Conservation (phyloP, 176 grass and related monocot species). For the Melocanna baccifera region DNA sequence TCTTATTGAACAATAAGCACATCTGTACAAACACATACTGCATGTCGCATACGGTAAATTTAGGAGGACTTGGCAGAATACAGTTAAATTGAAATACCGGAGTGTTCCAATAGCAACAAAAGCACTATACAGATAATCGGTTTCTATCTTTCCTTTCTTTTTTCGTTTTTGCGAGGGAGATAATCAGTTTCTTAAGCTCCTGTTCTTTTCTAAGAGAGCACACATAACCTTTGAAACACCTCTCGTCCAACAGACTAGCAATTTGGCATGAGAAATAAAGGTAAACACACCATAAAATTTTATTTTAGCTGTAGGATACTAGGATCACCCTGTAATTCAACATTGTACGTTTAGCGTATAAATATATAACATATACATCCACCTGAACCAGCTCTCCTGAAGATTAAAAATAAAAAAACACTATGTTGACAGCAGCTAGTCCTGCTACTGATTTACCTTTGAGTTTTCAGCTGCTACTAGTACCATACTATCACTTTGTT, state of each 20-base stretch:
- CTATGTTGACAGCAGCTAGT: neutral
- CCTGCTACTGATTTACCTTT: neutral
- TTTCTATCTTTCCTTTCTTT: neutral
- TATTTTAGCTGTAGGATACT: neutral
- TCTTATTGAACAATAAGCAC: neutral
- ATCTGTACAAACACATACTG: neutral
- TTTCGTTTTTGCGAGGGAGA: neutral
- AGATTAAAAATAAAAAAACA: neutral
- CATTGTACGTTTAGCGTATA: neutral
- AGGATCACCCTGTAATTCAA: neutral
- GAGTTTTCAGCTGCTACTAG: too few species aligned
- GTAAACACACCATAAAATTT: neutral
- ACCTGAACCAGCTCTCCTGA: neutral
- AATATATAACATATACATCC: neutral
- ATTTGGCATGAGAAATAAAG: neutral
- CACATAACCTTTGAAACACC: neutral
- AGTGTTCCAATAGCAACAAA: neutral
- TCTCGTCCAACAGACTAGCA: neutral
- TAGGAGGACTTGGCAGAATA: neutral
- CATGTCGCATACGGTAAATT: neutral
- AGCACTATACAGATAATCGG: neutral
- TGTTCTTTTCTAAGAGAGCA: neutral
- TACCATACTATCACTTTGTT: too few species aligned
- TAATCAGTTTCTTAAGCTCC: neutral
- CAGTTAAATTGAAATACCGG: neutral